These are phyloP conservation scores for Thelephora terrestris DNA, from an alignment of 1,284 basidiomycete species.

Conservation along the genomic window DNA sequence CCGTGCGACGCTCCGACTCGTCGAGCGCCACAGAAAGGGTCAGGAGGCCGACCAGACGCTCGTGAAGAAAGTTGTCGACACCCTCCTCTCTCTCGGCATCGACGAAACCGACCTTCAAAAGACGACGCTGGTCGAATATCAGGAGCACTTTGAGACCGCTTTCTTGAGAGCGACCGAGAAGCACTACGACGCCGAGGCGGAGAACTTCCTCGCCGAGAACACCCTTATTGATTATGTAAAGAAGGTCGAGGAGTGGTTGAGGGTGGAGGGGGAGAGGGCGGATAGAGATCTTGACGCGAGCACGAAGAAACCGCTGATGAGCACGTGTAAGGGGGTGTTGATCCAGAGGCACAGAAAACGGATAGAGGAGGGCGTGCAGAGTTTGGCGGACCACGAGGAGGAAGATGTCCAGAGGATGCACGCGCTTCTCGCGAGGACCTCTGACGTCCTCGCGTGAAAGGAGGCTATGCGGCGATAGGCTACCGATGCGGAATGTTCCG, in stretches of 20 bases:
- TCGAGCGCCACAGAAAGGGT: slow-evolving; percentile 91
- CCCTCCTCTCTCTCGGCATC: slow-evolving; percentile 92
- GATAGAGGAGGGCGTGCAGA: slow-evolving; percentile 95
- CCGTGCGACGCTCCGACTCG: slow-evolving; percentile 78
- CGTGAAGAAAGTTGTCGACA: slow-evolving; percentile 94
- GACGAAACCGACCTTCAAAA: slow-evolving; percentile 89
- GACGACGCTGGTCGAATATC: slow-evolving; percentile 93
- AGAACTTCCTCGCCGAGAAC: slow-evolving; percentile 84
- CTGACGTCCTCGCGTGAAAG: slow-evolving; percentile 86
- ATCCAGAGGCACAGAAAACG: slow-evolving; percentile 81
- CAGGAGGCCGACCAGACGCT: slow-evolving; percentile 90
- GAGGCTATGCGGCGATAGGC: too few relatives aligned
- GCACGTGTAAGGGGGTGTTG: slow-evolving; percentile 87
- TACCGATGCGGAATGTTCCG: too few relatives aligned
- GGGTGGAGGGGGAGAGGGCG: slow-evolving; percentile 93
- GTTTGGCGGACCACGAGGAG: slow-evolving; percentile 84
- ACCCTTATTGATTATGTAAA: slow-evolving; percentile 94
- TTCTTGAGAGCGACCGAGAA: slow-evolving; percentile 86
- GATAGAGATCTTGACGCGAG: slow-evolving; percentile 89
- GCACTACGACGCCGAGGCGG: slow-evolving; percentile 89
- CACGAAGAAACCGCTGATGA: slow-evolving; percentile 81
- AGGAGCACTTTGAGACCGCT: slow-evolving; percentile 80
- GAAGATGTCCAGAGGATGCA: slow-evolving; percentile 96
- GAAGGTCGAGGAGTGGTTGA: slow-evolving; percentile 87
- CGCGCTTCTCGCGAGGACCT: slow-evolving; percentile 80